These are phyloP conservation scores for Ogataea glucozyma DNA, from an alignment of 805 yeast species.

Conservation along the genomic window DNA sequence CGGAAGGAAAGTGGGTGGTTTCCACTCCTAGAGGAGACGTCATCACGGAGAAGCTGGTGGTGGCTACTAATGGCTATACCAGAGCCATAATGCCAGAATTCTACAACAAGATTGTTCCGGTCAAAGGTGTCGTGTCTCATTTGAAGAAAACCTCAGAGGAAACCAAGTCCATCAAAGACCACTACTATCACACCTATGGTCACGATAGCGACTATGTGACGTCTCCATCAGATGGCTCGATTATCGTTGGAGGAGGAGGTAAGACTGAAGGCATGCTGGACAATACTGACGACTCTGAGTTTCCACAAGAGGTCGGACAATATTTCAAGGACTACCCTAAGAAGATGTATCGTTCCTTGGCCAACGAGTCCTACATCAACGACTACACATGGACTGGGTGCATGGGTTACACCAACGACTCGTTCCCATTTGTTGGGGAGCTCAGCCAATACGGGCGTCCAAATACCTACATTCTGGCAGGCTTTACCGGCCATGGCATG, in stretches of 20 bases:
- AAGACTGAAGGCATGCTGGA: constrained; percentile 20
- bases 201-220: constrained; percentile 16
- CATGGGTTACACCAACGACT: constrained; percentile 46
- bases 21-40: constrained; percentile 31
- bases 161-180: constrained; percentile 13
- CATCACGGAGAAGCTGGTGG: constrained; percentile 37
- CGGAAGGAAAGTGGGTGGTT: constrained; percentile 36
- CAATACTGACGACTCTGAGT: constrained; percentile 37
- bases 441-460: constrained; percentile 29
- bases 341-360: constrained; percentile 25
- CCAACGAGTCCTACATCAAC: constrained; percentile 32
- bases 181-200: constrained; percentile 24
- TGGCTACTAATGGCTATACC: constrained; percentile 41
- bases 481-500: constrained; percentile 55
- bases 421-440: constrained; percentile 46
- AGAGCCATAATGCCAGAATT: constrained; percentile 31
- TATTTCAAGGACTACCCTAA: constrained; percentile 35
- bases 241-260: constrained; percentile 39
- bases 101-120: constrained; percentile 35
- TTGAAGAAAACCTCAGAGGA: constrained; percentile 21
- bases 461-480: constrained; percentile 42
- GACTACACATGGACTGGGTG: constrained; percentile 47
- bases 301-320: constrained; percentile 24
- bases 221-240: constrained; percentile 12
- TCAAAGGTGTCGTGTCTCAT: constrained; percentile 36